A percentile compares a stretch with the other conserved stretches of the same genome.
These are phyloP conservation scores for Fraxinus nigra DNA, from an alignment of 305 asterid species.

Conservation along the genomic window DNA sequence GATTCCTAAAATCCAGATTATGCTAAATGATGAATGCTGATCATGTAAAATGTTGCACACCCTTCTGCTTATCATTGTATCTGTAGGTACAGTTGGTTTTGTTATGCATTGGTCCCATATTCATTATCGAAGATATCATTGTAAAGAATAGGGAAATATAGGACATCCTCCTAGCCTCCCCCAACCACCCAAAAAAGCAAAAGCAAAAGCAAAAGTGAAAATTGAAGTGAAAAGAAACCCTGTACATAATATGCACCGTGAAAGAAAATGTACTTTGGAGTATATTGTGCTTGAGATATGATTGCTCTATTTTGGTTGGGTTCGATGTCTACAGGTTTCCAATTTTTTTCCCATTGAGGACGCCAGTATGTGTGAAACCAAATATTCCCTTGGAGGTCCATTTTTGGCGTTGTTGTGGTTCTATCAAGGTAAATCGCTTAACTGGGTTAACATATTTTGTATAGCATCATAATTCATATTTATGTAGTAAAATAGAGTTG, in stretches of 20 bases:
- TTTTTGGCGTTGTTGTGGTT: conserved; percentile 91
- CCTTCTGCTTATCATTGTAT: background rate
- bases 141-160: background rate
- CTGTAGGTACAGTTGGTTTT: background rate
- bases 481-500: background rate
- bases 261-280: background rate
- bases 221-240: background rate
- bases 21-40: background rate
- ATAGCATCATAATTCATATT: background rate
- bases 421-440: conserved; percentile 64
- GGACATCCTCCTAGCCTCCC: background rate
- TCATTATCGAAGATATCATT: background rate
- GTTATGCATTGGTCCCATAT: background rate
- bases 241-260: background rate
- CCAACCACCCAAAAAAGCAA: background rate
- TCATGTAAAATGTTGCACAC: background rate
- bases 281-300: background rate
- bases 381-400: conserved; percentile 80
- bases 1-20: background rate
- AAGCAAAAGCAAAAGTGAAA: background rate
- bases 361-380: conserved; percentile 62
- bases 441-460: conserved; percentile 7
- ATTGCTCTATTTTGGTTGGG: conserved; percentile 17
- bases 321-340: conserved; percentile 64
- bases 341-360: conserved; percentile 87